A percentile compares a stretch with the other conserved stretches of the same genome.
Evolutionary conservation across 2,329 filamentous ascomycete genomes (phyloP).

Genomic region (Bipolaris bicolor): DNA sequence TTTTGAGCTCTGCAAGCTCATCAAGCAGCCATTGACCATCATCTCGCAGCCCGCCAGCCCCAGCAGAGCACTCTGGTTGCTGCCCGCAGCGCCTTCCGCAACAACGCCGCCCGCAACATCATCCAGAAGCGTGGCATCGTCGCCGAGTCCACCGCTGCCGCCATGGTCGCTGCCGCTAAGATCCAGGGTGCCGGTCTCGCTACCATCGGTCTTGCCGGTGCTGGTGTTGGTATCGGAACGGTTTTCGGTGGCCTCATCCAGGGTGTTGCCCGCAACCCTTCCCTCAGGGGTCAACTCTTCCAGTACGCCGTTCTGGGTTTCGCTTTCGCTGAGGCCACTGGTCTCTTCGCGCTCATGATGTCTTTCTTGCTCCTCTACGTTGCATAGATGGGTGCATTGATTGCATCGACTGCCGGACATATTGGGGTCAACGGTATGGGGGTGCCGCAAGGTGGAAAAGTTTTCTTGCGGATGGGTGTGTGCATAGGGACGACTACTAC

Average conservation of each 20-base stretch:
- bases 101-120: slow-evolving; percentile 49
- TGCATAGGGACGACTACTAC: slow-evolving; percentile 50
- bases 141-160: slow-evolving; percentile 51
- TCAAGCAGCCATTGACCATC: slow-evolving; percentile 44
- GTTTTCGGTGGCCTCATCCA: slow-evolving; percentile 90
- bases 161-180: slow-evolving; percentile 52
- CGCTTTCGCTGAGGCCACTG: slow-evolving; percentile 91
- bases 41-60: slow-evolving; percentile 41
- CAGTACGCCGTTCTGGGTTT: slow-evolving; percentile 95
- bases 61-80: slow-evolving; percentile 49
- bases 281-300: slow-evolving; percentile 94
- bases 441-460: slow-evolving; percentile 44
- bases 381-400: slow-evolving; percentile 47
- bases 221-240: slow-evolving; percentile 94
- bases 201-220: slow-evolving; percentile 90
- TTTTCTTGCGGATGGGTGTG: slow-evolving; percentile 47
- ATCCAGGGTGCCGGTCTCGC: slow-evolving; percentile 60
- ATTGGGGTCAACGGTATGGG: slow-evolving; percentile 43
- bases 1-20: slow-evolving; percentile 29
- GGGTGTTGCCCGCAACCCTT: slow-evolving; percentile 91
- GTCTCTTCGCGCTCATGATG: slow-evolving; percentile 64
- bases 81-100: slow-evolving; percentile 50
- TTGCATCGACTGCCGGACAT: slow-evolving; percentile 43
- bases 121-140: slow-evolving; percentile 52
- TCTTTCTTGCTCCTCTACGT: slow-evolving; percentile 53